Evolutionary conservation across 305 asterid genomes (phyloP), one percentile per base, ranked within the genome.

Genomic region (Fraxinus latifolia): DNA sequence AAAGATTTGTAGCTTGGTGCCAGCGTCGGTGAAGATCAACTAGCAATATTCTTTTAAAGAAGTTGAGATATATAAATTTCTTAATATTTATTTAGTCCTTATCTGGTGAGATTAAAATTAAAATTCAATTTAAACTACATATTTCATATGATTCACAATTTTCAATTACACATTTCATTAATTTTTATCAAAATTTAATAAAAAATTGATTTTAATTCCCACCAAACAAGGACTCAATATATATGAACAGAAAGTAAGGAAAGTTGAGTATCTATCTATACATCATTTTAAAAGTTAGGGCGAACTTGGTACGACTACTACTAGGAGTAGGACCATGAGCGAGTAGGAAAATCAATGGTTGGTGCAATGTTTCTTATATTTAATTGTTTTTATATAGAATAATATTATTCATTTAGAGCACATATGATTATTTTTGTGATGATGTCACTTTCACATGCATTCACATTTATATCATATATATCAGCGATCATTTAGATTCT

Each of bases 21-120:
- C 7, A 84, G 77, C 82, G 86, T 80, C 55, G 86, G 88, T 87
- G 88, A 82, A 87, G 15, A 88, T 83, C 89, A 83, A 81, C 76
- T 31, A 50, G 42, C 42, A 31, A 29, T 9, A 68, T 68, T 29
- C 33, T 1, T 14, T 17, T 17, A 55, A 55, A 5, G 65, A 55
- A 55, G 65, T 55, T 55, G 65, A 50, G 60, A 50, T 15, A 50
- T 47, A 14, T 0, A 4, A 15, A 3, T 50, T 14, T 14, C 5
- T 47, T 14, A 44, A 42, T 33, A 33, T 33, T 33, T 33, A 33
- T 33, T 33, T 33, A 33, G 36, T 4, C 36, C 36, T 33, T 4
- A 36, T 36, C 7, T 36, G 11, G 42, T 36, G 42, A 36, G 42
- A 36, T 7, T 36, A 36, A 36, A 36, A 36, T 36, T 36, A 36